A percentile compares a stretch with the other conserved stretches of the same genome.
These are phyloP conservation scores for Diaporthe batatas DNA, from an alignment of 2,329 filamentous ascomycete genomes.

Conservation along the genomic window DNA sequence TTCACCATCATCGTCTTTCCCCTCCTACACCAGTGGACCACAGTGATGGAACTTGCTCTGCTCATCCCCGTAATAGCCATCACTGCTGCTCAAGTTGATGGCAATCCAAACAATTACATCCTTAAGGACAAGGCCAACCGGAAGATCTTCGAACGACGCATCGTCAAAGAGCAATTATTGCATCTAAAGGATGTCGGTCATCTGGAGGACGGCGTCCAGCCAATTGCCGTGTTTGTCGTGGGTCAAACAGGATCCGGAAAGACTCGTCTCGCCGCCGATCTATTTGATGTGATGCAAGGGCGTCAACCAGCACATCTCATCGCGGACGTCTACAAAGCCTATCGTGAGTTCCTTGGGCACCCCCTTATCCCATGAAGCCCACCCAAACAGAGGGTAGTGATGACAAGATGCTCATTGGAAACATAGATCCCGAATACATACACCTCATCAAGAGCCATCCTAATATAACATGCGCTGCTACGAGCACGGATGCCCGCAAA, in stretches of 20 bases:
- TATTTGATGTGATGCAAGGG: conserved; percentile 49
- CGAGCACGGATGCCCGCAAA: conserved; percentile 56
- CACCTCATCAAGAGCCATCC: conserved; percentile 46
- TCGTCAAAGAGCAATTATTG: conserved; percentile 52
- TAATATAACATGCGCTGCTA: conserved; percentile 50
- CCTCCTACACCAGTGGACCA: no score
- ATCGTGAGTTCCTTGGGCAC: conserved; percentile 47
- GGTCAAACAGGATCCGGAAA: conserved; percentile 65
- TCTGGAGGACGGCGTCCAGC: conserved; percentile 43
- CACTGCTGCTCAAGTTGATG: no score
- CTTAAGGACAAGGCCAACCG: not conserved
- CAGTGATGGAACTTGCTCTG: not conserved
- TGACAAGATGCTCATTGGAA: not conserved
- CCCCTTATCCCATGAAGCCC: not conserved
- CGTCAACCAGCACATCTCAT: conserved; percentile 56
- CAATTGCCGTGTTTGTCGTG: conserved; percentile 58
- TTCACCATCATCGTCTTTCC: not conserved
- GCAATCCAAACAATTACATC: not conserved
- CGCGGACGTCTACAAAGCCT: conserved; percentile 63
- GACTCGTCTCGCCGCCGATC: conserved; percentile 57
- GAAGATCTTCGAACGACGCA: conserved; percentile 43
- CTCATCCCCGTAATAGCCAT: no score
- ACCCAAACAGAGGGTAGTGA: not conserved
- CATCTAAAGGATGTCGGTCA: conserved; percentile 38
- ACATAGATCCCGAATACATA: conserved; percentile 54